Evolutionary conservation across 2,329 filamentous ascomycete genomes (phyloP).

Genomic region (Talaromyces sp.): DNA sequence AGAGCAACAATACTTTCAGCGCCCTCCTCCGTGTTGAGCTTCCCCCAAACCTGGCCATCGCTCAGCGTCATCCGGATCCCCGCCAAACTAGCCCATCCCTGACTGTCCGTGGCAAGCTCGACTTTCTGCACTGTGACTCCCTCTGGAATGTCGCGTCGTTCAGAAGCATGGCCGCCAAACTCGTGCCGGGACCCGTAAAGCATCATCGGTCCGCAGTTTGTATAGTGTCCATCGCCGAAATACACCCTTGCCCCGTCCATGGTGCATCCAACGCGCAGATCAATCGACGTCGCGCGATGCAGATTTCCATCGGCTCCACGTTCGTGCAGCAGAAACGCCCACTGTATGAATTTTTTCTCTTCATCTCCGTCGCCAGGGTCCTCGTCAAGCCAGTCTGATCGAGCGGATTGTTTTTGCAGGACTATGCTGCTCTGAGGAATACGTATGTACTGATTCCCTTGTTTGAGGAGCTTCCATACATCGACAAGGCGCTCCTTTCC

Average conservation of each 20-base stretch:
- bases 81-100: conserved; percentile 4
- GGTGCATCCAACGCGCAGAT: conserved; percentile 39
- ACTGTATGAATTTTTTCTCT: conserved; percentile 16
- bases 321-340: conserved; percentile 17
- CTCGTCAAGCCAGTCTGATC: background rate
- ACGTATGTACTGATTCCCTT: conserved; percentile 29
- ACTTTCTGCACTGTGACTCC: background rate
- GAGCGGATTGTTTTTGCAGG: conserved; percentile 31
- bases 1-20: conserved; percentile 12
- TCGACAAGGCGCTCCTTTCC: conserved; percentile 26
- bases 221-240: conserved; percentile 39
- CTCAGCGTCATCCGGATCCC: conserved; percentile 14
- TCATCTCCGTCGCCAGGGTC: conserved; percentile 13
- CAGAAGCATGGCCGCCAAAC: conserved; percentile 19
- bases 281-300: conserved; percentile 35
- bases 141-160: background rate
- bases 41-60: conserved; percentile 23
- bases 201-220: conserved; percentile 37
- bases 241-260: conserved; percentile 44
- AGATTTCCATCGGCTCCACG: conserved; percentile 19
- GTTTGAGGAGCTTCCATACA: conserved; percentile 28
- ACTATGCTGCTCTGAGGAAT: conserved; percentile 35
- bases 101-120: background rate
- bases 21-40: conserved; percentile 18
- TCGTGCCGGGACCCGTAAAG: conserved; percentile 13